Evolutionary conservation across 2,329 filamentous ascomycete species (phyloP), one percentile per base, ranked within the genome.

Genomic region (Diaporthe sp.): DNA sequence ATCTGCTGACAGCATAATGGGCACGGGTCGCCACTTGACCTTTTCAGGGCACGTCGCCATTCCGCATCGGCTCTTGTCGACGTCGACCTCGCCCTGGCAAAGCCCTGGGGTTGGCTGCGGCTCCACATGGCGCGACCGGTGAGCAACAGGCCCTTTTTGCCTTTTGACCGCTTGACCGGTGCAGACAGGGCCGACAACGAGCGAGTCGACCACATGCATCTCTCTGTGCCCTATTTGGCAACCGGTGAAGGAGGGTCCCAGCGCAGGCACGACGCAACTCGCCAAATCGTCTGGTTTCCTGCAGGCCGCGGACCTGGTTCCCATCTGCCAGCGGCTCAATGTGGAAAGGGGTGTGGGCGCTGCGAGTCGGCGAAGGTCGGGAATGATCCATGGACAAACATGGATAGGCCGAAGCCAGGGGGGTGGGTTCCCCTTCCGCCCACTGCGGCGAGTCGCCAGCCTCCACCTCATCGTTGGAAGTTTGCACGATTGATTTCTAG

Each of bases 91-190:
- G 60, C 60, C n/a, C 60, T 44, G 37, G 37, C 9, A 8, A 34
- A 34, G 28, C 6, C 44, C n/a, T 25, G 25, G 44, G 71, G 42
- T 39, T 72, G 71, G 57, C 71, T 42, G 15, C 5, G 44, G 71
- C 57, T 63, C 71, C 57, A 61, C 57, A 53, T 63, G 57, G 31
- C 42, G 55, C 58, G 57, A 72, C 71, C 71, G 71, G 71, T 72
- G 71, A 72, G 44, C 22, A 7, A 63, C 1, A 1, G 31, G 20
- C 42, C 55, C 5, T 72, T 72, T 28, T 39, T 72, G 55, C 49
- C 70, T 49, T 72, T 39, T 61, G 70, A 72, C 70, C 55, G 70
- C 70, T 61, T 60, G 71, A 72, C 39, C 57, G 57, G 57, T 72
- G 71, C 71, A 63, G 71, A 12, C 44, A 63, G 55, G 57, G 44